These are phyloP conservation scores for Cladochytrium replicatum DNA, from an alignment of 192 early-diverging fungal genomes.

Conservation along the genomic window DNA sequence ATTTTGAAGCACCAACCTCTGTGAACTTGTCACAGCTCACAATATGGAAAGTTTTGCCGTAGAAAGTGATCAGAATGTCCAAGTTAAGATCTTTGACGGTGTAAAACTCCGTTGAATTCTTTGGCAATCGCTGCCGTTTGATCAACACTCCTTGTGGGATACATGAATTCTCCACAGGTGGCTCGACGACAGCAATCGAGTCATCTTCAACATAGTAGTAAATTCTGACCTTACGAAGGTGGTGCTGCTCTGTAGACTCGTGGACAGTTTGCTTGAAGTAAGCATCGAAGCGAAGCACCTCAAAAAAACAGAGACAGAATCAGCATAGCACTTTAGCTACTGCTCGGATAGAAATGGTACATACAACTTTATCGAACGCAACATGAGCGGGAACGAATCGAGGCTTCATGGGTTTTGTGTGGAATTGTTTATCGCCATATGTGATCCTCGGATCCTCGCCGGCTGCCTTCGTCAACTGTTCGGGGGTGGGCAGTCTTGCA, in stretches of 20 bases:
- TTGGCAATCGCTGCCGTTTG: conserved; percentile 51
- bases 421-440: conserved; percentile 34
- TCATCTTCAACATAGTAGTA: conserved; percentile 55
- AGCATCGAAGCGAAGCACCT: conserved; percentile 51
- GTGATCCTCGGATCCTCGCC: conserved; percentile 29
- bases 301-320: not conserved
- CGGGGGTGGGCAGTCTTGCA: conserved; percentile 8
- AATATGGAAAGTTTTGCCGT: conserved; percentile 52
- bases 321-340: conserved; percentile 1
- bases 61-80: conserved; percentile 47
- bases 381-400: conserved; percentile 49
- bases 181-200: conserved; percentile 54
- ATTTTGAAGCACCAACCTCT: conserved; percentile 15
- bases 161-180: conserved; percentile 49
- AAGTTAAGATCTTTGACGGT: conserved; percentile 44
- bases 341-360: conserved; percentile 9
- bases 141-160: conserved; percentile 56
- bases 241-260: conserved; percentile 51
- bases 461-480: conserved; percentile 23
- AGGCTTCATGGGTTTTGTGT: conserved; percentile 4
- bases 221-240: conserved; percentile 46
- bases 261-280: conserved; percentile 59
- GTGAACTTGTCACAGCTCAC: conserved; percentile 53
- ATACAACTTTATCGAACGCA: conserved; percentile 52
- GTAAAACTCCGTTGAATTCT: conserved; percentile 39